Base-by-base conservation (phyloP, 2,329 filamentous ascomycete genomes). In the Claviceps sp. region DNA sequence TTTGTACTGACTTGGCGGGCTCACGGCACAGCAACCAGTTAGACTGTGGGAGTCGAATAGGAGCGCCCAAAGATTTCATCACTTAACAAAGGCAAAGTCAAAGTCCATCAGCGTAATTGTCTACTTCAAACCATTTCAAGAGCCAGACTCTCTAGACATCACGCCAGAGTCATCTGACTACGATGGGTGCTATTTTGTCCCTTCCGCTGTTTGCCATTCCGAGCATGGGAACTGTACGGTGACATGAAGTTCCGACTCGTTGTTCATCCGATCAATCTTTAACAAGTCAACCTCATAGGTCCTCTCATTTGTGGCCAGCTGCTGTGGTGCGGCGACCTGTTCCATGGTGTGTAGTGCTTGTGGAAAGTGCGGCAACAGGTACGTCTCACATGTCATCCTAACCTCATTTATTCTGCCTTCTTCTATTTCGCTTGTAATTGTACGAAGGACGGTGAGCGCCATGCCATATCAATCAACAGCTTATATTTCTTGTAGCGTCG, bases 351-450 rank as follows among this genome's bases (percentile, higher is more conserved):
- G 90, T 72, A 93, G 87, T 66, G 87, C 89, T 13, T 98, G 91
- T 66, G 91, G 93, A 50, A 97, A 96, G 68, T 97, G 91, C 70
- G 88, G 90, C 61, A 97, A 95, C 75, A 95, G 88, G 87, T 89
- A 70, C 56, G 59, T 22, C 18, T 18, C 54, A 52, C 7, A 22
- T 47, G 30, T 9, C 9, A 18, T 47, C 8, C 9, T 13, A 22
- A n/a, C n/a, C 16, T 47, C 8, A 47, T 11, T 20, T 30, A 46
- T 6, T 37, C 30, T 13, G 18, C 34, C 20, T 14, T 43, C 41
- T 22, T 16, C 11, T 24, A 4, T 24, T 20, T 24, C 9, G 20
- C 20, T 43, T 43, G 18, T 37, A 22, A 30, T 37, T 6, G 26
- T 5, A 9, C 16, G 47, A 30, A 30, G 34, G 3, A n/a, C 13